Conservation (phyloP, 192 early-diverging fungal genomes). For the Mortierella hygrophila region DNA sequence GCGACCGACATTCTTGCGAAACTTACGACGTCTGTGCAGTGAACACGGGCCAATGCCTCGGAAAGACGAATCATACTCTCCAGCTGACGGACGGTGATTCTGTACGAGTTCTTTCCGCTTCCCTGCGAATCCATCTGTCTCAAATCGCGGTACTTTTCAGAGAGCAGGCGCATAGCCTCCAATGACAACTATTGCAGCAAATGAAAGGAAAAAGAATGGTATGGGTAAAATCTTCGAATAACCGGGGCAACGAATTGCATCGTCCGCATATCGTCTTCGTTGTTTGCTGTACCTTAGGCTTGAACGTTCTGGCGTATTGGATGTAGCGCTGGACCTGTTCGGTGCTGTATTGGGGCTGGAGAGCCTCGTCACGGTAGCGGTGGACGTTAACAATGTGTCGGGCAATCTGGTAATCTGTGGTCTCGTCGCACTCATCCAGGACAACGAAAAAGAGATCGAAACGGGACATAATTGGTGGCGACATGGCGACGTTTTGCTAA, state of each 20-base stretch:
- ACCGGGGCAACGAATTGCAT: not conserved
- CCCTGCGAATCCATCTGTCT: slow-evolving; percentile 89
- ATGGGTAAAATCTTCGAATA: not conserved
- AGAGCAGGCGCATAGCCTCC: slow-evolving; percentile 82
- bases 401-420: slow-evolving; percentile 90
- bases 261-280: no score
- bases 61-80: slow-evolving; percentile 97
- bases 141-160: slow-evolving; percentile 88
- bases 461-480: slow-evolving; percentile 97
- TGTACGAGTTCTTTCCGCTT: slow-evolving; percentile 76
- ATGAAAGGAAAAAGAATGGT: not conserved
- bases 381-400: slow-evolving; percentile 94
- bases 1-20: not conserved
- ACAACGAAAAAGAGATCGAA: slow-evolving; percentile 99
- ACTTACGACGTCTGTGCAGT: slow-evolving; percentile 73
- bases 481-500: slow-evolving; percentile 97
- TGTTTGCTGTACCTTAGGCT: slow-evolving; percentile 73
- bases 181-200: slow-evolving; percentile 65
- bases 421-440: slow-evolving; percentile 93
- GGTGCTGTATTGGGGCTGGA: slow-evolving; percentile 80
- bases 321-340: slow-evolving; percentile 88
- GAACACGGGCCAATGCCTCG: slow-evolving; percentile 93
- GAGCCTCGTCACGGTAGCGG: slow-evolving; percentile 71
- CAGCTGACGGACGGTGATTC: slow-evolving; percentile 97
- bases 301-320: slow-evolving; percentile 89